Evolutionary conservation across 2,329 filamentous ascomycete genomes (phyloP), one percentile per base, ranked within the genome.

Genomic region (Periconia macrospinosa): DNA sequence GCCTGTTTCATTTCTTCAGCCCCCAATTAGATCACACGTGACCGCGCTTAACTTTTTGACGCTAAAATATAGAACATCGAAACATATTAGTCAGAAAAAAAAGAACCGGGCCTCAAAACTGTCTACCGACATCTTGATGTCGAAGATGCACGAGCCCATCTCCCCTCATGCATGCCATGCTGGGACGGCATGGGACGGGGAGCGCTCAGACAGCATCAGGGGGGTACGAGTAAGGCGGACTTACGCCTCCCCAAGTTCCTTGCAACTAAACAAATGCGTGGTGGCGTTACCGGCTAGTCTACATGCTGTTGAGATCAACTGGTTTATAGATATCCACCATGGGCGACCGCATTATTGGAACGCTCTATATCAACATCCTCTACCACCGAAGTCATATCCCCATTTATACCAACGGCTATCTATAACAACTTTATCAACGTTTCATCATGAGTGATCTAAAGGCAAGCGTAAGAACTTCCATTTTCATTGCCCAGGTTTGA

Each of bases 381-480:
- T 8, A 33, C 13, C 23, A 17, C 30, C 14, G 14, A 37, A 37
- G 11, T 5, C 15, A 45, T 37, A 30, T 45, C 23, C 23, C 15
- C 27, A 45, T 33, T 15, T n/a, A 37, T 6, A n/a, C 44, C 18
- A 17, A 19, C 33, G n/a, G 2, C 35, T 15, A 19, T 27, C n/a
- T 9, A 27, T 10, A n/a, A 33, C 43, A 23, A 17, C 23, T 27
- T 27, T 27, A 3, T 3, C 8, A 13, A 17, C 43, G 19, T n/a
- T 45, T 18, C 43, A 20, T 23, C 47, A 72, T 72, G 70, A 63
- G 54, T 60, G 69, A 70, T 20, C 47, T 56, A 8, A 65, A 64
- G 55, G 68, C 68, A 59, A 20, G 54, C 41, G 44, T 45, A 49
- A 44, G 30, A 47, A n/a, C 19, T 10, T 46, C 44, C 19, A 45